Percentiles rank a stretch among this genome's conserved stretches.
Conservation (phyloP, 2,329 filamentous ascomycete species). For the Bipolaris bicolor region DNA sequence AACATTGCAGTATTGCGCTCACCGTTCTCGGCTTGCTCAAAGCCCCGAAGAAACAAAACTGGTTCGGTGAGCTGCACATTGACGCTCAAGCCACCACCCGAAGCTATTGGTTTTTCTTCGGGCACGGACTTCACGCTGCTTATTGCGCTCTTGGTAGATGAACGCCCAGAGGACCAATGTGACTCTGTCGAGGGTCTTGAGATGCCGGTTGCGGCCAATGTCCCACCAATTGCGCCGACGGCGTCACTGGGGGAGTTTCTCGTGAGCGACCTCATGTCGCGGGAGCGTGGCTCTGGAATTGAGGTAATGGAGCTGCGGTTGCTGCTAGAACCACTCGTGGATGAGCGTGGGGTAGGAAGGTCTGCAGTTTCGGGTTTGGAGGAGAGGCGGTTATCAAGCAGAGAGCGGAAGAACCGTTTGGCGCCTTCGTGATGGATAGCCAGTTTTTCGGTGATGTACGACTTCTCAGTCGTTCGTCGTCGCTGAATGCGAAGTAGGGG, state of each 20-base stretch:
- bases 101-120: constrained; percentile 74
- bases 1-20: constrained; percentile 79
- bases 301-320: constrained; percentile 35
- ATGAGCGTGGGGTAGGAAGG: constrained; percentile 31
- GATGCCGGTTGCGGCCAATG: constrained; percentile 47
- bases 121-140: constrained; percentile 45
- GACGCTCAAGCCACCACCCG: constrained; percentile 75
- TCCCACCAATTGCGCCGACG: constrained; percentile 26
- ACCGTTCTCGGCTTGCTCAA: constrained; percentile 71
- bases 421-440: constrained; percentile 57
- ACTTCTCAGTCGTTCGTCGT: constrained; percentile 43
- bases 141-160: constrained; percentile 43
- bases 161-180: constrained; percentile 46
- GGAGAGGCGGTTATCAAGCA: constrained; percentile 50
- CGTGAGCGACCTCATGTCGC: constrained; percentile 49
- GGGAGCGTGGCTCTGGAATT: constrained; percentile 36
- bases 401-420: constrained; percentile 56
- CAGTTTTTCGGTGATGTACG: constrained; percentile 55
- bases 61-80: constrained; percentile 79
- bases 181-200: constrained; percentile 51
- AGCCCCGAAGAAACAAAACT: constrained; percentile 79
- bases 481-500: constrained; percentile 36
- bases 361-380: constrained; percentile 30
- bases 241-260: constrained; percentile 49
- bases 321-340: constrained; percentile 33